Base-by-base conservation (phyloP, 768 basidiomycete species). In the Pleurotus pulmonarius region DNA sequence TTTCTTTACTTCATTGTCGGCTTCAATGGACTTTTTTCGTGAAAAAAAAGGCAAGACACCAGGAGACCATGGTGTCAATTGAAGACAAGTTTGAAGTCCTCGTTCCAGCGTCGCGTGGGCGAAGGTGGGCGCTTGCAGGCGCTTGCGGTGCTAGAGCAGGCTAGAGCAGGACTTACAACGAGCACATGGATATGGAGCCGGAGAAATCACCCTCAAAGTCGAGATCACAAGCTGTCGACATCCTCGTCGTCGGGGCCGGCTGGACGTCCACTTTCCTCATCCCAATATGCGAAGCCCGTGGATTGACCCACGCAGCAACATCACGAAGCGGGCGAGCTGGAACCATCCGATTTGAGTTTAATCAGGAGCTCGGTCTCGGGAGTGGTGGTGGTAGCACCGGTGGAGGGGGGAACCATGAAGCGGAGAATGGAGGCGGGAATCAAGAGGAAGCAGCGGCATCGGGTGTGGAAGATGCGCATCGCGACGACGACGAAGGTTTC, bases 251-350 rank as follows among this genome's bases (percentile, higher is more conserved):
- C 47, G 86, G 85, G 34, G 83, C 83, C 24, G 85, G 85, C 29
- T 88, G 87, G 85, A 82, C 82, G 4, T 82, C 79, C 1, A 74
- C 71, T 6, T 88, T 87, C 69, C 73, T 87, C 22, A 71, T 82
- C 38, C 79, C 83, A 0, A 79, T 83, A 26, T 82, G 83, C 65
- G 24, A 63, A 2, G 59, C 70, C 15, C 69, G 73, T 16, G 59
- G 65, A 8, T 53, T 86, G 54, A 68, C 72, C 0, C 77, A 73
- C 64, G 80, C 80, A 2, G 74, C 79, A 2, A 87, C 86, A 0
- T 78, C 76, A n/a, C 78, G 86, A 20, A 67, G 77, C 41, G 84
- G 84, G 4, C 65, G 74, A 15, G 64, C 73, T 34, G 69, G 64
- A 34, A 83, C 83, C 4, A 74, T 87, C 64, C 65, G 70, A 48